These are phyloP conservation scores for Papiliotrema laurentii DNA, from an alignment of 1,284 basidiomycete genomes.

Conservation along the genomic window DNA sequence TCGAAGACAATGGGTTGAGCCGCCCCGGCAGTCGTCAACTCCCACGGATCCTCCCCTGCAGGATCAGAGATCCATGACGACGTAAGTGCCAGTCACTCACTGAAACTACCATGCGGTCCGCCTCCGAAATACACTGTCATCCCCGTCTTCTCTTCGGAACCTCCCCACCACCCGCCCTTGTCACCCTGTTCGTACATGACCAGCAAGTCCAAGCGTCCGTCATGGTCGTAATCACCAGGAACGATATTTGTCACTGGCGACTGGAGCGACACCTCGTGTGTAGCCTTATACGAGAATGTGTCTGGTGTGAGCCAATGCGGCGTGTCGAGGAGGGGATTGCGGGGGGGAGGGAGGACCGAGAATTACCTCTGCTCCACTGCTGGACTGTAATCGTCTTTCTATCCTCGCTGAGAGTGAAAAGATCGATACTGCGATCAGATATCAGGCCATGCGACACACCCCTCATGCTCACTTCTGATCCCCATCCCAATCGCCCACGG, in stretches of 20 bases:
- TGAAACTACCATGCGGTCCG: constrained; percentile 61
- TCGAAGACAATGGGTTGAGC: constrained; percentile 81
- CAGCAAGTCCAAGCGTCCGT: constrained; percentile 83
- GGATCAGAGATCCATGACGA: not conserved
- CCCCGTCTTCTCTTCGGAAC: constrained; percentile 51
- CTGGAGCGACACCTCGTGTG: constrained; percentile 24
- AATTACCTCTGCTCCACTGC: constrained; percentile 77
- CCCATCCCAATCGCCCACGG: constrained; percentile 91
- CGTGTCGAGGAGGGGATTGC: not conserved
- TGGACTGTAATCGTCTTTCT: constrained; percentile 69
- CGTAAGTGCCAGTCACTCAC: constrained; percentile 50
- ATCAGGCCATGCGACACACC: not conserved
- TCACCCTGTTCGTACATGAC: constrained; percentile 65
- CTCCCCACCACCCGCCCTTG: constrained; percentile 50
- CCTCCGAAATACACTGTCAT: constrained; percentile 63
- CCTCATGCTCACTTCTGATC: constrained; percentile 77
- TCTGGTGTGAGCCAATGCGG: constrained; percentile 36
- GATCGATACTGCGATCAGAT: constrained; percentile 61
- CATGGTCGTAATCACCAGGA: constrained; percentile 87
- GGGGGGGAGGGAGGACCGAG: too few relatives aligned
- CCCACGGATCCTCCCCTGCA: constrained; percentile 21
- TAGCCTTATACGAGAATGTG: constrained; percentile 47
- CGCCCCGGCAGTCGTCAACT: constrained; percentile 18
- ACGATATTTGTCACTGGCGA: constrained; percentile 62
- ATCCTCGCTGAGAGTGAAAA: constrained; percentile 68